Percentiles rank a stretch among this genome's conserved stretches.
Evolutionary conservation across 257 asterid genomes (phyloP).

Genomic region (Prunella vulgaris): DNA sequence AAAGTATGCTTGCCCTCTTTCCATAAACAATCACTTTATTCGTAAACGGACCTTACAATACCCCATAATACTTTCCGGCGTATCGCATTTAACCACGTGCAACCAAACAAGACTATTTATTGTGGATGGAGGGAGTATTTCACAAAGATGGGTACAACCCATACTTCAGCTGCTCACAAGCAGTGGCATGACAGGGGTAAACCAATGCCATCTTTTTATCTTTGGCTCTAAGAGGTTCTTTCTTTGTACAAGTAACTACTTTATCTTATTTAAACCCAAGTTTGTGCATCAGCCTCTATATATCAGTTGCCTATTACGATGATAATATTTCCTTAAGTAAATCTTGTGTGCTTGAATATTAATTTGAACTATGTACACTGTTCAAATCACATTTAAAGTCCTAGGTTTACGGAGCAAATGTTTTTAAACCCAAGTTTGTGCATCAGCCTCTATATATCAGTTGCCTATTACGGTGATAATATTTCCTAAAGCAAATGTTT

Average conservation of each 20-base stretch:
- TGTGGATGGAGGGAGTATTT: too few species aligned
- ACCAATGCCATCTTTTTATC: not conserved
- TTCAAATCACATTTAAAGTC: not conserved
- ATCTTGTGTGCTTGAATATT: not conserved
- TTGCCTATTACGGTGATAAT: not conserved
- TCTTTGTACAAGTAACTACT: not conserved
- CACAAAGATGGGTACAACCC: not conserved
- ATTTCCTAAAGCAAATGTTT: not conserved
- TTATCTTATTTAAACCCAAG: not conserved
- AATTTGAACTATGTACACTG: not conserved
- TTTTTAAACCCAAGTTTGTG: not conserved
- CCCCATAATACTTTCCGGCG: too few species aligned
- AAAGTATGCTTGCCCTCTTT: too few species aligned
- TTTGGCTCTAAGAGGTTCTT: not conserved
- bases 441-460: not conserved
- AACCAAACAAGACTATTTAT: too few species aligned
- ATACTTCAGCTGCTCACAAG: not conserved
- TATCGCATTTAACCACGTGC: too few species aligned
- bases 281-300: not conserved
- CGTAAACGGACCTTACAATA: too few species aligned
- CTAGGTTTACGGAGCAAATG: not conserved
- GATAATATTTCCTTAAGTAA: not conserved
- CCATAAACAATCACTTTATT: too few species aligned
- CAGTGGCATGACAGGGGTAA: not conserved
- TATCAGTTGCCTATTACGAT: not conserved